Evolutionary conservation across 1,284 basidiomycete species (phyloP), one percentile per base, ranked within the genome.

Genomic region (Sanguinoderma infundibulare): DNA sequence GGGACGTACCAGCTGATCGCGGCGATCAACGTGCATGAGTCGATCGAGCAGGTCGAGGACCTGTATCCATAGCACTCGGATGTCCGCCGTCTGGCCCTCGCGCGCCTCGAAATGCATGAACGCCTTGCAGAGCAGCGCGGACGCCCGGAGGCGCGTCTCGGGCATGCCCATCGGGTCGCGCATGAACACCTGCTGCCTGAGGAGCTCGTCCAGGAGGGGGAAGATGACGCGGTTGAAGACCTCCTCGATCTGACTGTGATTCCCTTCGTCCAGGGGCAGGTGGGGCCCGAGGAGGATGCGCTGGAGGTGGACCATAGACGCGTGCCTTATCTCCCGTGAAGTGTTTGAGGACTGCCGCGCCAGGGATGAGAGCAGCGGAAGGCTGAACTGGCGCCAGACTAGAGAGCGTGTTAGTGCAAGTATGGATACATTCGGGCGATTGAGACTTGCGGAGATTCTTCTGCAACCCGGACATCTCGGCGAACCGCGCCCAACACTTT

Each of bases 21-120:
- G 83, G 70, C 89, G 87, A 69, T 95, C 92, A 28, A 88, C 84
- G 61, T 91, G 87, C 90, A 98, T 96, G 70, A 98, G 81, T 20
- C 93, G 84, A 75, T 98, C 95, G 34, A 98, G 82, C 60, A 95
- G 80, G 71, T 98, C 96, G 55, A 99, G 79, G n/a, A 98, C 90
- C 69, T 91, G 88, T 65, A 96, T 88, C 92, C 98, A 99, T 51
- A 97, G 73, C 32, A 90, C 81, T 26, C 88, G 82, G 64, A 97
- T 87, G 69, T 92, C 91, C 14, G 83, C 81, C 46, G 85, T 80
- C 68, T 86, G 82, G 61, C 80, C 83, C 61, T 96, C 88, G 38
- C 90, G 85, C 32, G 92, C 83, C 64, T 96, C 90, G 65, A 96
- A 91, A 70, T 98, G 95, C 83, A 99, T 91, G 78, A 99, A 98